A percentile compares a stretch with the other conserved stretches of the same genome.
phyloP scores from a whole-genome alignment of 2,329 filamentous ascomycete genomes.

The Fusarium poae region DNA sequence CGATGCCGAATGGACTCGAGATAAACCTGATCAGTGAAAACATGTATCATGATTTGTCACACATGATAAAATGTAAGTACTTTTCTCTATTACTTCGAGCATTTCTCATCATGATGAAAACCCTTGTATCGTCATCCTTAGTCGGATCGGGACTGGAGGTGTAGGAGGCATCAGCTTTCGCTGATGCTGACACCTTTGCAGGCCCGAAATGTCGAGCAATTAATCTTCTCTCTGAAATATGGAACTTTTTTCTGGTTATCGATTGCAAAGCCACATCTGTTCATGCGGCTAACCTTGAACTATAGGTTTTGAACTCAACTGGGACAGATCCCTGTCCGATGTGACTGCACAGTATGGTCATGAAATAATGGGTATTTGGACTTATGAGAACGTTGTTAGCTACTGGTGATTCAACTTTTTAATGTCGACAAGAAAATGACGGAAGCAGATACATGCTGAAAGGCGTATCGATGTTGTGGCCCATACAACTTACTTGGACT shows the following conservation, averaged over 20 bases:
- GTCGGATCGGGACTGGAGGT: conserved; percentile 69
- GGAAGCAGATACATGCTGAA: not conserved
- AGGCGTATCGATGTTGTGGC: not conserved
- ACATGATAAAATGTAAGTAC: conserved; percentile 25
- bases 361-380: not conserved
- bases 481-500: not conserved
- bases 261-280: conserved; percentile 3
- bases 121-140: conserved; percentile 95
- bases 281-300: conserved; percentile 31
- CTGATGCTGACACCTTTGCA: conserved; percentile 51
- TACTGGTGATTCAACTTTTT: not conserved
- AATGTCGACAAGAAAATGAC: not conserved
- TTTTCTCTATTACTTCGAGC: not conserved
- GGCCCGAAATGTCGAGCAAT: conserved; percentile 60
- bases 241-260: conserved; percentile 7
- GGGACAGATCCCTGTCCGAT: not conserved
- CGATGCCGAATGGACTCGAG: not conserved
- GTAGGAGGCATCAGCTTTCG: conserved; percentile 52
- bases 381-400: not conserved
- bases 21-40: not conserved
- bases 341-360: too few relatives aligned
- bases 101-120: conserved; percentile 79
- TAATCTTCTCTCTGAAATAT: conserved; percentile 69
- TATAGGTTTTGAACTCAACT: conserved; percentile 12
- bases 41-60: not conserved